Base-by-base conservation (phyloP, 495 filamentous ascomycete genomes). In the Podospora sp. region DNA sequence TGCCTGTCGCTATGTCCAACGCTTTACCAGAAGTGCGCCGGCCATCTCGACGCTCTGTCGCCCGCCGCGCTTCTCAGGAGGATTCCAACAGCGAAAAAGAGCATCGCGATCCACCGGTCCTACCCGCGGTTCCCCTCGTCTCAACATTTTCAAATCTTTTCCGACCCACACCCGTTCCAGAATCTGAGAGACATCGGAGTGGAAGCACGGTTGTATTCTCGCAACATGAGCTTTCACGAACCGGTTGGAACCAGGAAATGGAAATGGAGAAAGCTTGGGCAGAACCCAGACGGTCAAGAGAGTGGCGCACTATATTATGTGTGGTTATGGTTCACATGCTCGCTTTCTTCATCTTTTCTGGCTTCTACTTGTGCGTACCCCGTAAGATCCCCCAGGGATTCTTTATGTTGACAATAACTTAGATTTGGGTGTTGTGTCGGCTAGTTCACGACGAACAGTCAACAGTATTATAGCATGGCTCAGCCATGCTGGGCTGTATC, bases 381-480 rank as follows among this genome's bases (percentile, higher is more conserved):
- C 5, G 4, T 33, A 33, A n/a, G n/a, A n/a, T n/a, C n/a, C n/a
- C n/a, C n/a, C n/a, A n/a, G n/a, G n/a, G n/a, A n/a, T n/a, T n/a
- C n/a, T 8, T 8, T 33, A 33, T 53, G 51, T 18, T 53, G 51
- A 53, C 51, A 53, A 20, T 52, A 53, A 2, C 9, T 57, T 26
- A 57, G 53, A 57, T 57, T 57, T 25, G 53, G 53, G 22, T 20
- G 22, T 25, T 57, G 53, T 21, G 22, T 57, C 11, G 53, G 53
- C 26, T 57, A 16, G 22, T 57, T 24, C 12, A 24, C 22, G 22
- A 27, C 53, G 22, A 16, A 14, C 12, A 6, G 53, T 12, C 21
- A 57, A 21, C 22, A 24, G 18, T 16, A 26, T 14, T 26, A 57
- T 18, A 57, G 53, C 53, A 57, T 57, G 22, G 12, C 18, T 16